Evolutionary conservation across 2,329 filamentous ascomycete species (phyloP), one percentile per base, ranked within the genome.

Genomic region (Penicillium polonicum): DNA sequence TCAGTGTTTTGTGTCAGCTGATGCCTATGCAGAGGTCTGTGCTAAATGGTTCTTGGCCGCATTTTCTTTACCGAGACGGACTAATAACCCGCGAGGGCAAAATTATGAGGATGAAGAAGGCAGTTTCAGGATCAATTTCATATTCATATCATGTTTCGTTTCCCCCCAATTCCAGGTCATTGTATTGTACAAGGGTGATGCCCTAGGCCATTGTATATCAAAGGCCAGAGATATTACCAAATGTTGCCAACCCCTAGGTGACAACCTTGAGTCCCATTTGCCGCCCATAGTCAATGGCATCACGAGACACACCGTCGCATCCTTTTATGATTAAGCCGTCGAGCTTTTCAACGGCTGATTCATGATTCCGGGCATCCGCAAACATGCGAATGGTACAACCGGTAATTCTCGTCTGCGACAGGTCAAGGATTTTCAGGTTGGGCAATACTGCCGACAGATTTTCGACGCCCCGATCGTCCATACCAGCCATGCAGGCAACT

Each of bases 261-360:
- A 72, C 49, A 9, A 73, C 63, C 12, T 68, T 61, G 39, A 74
- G 51, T 3, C 71, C 72, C 39, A 55, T 62, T 12, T 63, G 59
- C 6, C 72, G 65, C 17, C 71, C 73, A 55, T 73, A 75, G 7
- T 64, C 65, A 21, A 74, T 56, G 7, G 73, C 73, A 64, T 75
- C 73, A 4, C 62, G 63, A 9, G 72, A 74, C 0, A 75, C 61
- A 19, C 59, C 43, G 31, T 71, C 68, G 33, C 73, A 75, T 9
- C 64, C 66, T 21, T 55, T 67, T 5, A 70, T 52, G 51, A 65
- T 59, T 21, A 75, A 27, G 1, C 57, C 55, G n/a, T 72, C 63
- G n/a, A 74, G 50, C n/a, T 59, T 61, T 33, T 58, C 53, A 6
- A 27, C 45, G 7, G 31, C 31, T 6, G 52, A 48, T 3, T 61